A percentile compares a stretch with the other conserved stretches of the same genome.
Evolutionary conservation across 2,329 filamentous ascomycete genomes (phyloP).

Genomic region (Penicillium concentricum): DNA sequence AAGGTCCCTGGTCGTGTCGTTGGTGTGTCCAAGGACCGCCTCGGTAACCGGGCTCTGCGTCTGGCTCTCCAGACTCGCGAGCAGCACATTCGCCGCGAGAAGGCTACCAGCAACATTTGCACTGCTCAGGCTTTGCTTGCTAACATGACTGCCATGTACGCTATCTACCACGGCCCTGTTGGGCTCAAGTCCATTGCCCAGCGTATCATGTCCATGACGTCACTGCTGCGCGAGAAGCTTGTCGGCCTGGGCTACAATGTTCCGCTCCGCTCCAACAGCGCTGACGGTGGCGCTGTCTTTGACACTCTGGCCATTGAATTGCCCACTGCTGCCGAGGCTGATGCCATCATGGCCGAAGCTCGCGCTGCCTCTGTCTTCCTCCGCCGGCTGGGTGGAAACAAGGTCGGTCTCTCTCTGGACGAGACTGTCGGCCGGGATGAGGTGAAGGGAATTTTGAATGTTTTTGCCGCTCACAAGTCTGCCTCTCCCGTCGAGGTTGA

Average conservation of each 20-base stretch:
- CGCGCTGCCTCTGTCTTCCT: slow-evolving; percentile 59
- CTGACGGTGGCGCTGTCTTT: slow-evolving; percentile 63
- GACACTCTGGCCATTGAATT: slow-evolving; percentile 74
- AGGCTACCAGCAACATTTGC: slow-evolving; percentile 96
- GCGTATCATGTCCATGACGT: slow-evolving; percentile 69
- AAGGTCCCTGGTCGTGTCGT: slow-evolving; percentile 91
- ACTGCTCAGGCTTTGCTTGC: slow-evolving; percentile 90
- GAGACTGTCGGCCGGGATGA: slow-evolving; percentile 65
- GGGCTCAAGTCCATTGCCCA: slow-evolving; percentile 82
- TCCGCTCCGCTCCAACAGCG: slow-evolving; percentile 54
- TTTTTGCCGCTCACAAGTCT: slow-evolving; percentile 51
- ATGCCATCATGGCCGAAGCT: slow-evolving; percentile 53
- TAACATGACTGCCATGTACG: slow-evolving; percentile 95
- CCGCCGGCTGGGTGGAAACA: slow-evolving; percentile 58
- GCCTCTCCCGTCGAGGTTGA: slow-evolving; percentile 35
- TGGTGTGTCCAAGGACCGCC: slow-evolving; percentile 85
- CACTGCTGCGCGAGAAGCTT: slow-evolving; percentile 66
- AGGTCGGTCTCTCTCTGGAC: slow-evolving; percentile 74
- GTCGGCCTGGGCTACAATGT: slow-evolving; percentile 64
- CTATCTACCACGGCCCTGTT: slow-evolving; percentile 84
- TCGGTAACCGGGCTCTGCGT: slow-evolving; percentile 77
- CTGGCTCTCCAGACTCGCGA: slow-evolving; percentile 88
- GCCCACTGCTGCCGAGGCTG: slow-evolving; percentile 51
- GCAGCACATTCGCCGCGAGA: slow-evolving; percentile 93
- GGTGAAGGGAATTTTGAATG: slow-evolving; percentile 56